phyloP scores from a whole-genome alignment of 2,329 filamentous ascomycete species.

The Penicillium fuscoglaucum region DNA sequence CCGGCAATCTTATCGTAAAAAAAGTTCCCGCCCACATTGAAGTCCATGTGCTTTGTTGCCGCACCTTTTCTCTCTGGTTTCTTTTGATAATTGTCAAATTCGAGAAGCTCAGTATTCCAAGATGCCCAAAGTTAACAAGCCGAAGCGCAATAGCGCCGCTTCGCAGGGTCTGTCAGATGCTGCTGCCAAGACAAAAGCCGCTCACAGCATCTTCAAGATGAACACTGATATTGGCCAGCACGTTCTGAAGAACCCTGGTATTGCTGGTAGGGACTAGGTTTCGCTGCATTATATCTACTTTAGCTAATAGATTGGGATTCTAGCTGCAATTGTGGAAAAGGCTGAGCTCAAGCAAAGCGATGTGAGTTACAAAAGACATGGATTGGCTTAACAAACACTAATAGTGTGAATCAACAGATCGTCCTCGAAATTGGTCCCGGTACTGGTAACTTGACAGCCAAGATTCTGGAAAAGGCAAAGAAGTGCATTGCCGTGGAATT shows the following conservation, averaged over 20 bases:
- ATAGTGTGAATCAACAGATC: slow-evolving; percentile 47
- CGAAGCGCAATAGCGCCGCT: slow-evolving; percentile 54
- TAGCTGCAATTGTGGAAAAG: slow-evolving; percentile 69
- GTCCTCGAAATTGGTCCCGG: slow-evolving; percentile 93
- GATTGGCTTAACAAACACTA: neutral
- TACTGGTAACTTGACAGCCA: slow-evolving; percentile 83
- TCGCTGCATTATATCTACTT: too few relatives aligned
- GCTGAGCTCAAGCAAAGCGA: slow-evolving; percentile 86
- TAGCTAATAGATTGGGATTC: neutral
- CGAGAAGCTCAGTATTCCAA: slow-evolving; percentile 13
- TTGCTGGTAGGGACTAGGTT: slow-evolving; percentile 59
- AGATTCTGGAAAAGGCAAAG: slow-evolving; percentile 84
- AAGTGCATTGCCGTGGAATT: slow-evolving; percentile 84
- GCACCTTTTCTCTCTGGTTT: slow-evolving; percentile 1
- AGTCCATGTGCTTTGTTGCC: neutral
- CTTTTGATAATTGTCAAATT: slow-evolving; percentile 1
- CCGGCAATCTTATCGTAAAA: slow-evolving; percentile 33
- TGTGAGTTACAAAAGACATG: slow-evolving; percentile 35
- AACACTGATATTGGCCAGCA: slow-evolving; percentile 88
- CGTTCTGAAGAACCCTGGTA: slow-evolving; percentile 88
- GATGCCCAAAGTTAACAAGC: slow-evolving; percentile 58
- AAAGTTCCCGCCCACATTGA: slow-evolving; percentile 27
- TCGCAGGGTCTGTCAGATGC: slow-evolving; percentile 41
- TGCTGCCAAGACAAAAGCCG: slow-evolving; percentile 51
- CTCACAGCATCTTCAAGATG: slow-evolving; percentile 95